Percentiles rank a stretch among this genome's conserved stretches.
These are phyloP conservation scores for Cucurbita pepo DNA, from an alignment of 306 rosid species.

Conservation along the genomic window DNA sequence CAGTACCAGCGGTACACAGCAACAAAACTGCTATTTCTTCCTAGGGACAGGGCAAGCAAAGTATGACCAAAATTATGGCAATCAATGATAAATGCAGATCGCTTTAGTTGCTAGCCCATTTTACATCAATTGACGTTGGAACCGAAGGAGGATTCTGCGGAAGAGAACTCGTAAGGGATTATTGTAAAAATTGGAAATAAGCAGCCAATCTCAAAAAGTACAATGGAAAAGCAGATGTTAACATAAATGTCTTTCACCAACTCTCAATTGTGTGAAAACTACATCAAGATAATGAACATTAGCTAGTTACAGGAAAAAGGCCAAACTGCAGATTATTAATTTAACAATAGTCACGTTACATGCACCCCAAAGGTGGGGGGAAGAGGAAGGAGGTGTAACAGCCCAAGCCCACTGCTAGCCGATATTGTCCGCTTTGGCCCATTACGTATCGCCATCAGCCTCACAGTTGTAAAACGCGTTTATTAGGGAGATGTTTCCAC, in stretches of 20 bases:
- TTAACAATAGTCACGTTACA: not conserved
- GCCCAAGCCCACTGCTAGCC: no score
- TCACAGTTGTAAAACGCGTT: no score
- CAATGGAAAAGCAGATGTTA: not conserved
- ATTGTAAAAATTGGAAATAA: not conserved
- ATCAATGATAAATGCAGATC: slow-evolving; percentile 66
- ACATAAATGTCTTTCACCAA: not conserved
- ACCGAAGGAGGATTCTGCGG: slow-evolving; percentile 94
- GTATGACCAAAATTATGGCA: slow-evolving; percentile 99
- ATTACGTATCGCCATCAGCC: no score
- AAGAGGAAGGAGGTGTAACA: no score
- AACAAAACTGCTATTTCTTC: slow-evolving; percentile 79
- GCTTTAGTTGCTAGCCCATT: slow-evolving; percentile 81
- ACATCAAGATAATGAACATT: not conserved
- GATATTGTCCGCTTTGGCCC: no score
- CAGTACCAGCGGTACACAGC: slow-evolving; percentile 63
- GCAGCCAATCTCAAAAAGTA: not conserved
- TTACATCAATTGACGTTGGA: slow-evolving; percentile 81
- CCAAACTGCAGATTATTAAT: not conserved
- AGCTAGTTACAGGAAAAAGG: not conserved
- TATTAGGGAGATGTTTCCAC: no score
- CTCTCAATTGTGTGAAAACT: not conserved
- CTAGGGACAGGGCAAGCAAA: slow-evolving; percentile 60
- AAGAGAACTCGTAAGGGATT: slow-evolving; percentile 8
- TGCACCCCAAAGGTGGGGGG: no score